Conservation (phyloP, 768 basidiomycete genomes). For the Tricholoma sp. region DNA sequence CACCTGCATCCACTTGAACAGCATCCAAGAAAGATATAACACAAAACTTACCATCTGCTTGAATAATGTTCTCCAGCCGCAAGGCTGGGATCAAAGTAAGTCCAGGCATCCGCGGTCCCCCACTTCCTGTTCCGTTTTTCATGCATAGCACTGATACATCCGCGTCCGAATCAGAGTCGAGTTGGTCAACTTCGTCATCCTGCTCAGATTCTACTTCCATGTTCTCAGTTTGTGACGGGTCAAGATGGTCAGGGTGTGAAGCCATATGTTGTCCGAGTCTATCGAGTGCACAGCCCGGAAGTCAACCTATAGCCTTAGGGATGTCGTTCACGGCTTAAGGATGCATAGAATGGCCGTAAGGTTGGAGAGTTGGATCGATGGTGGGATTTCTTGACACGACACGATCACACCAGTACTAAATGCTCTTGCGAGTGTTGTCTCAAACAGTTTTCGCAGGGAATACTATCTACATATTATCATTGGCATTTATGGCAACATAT, state of each 20-base stretch:
- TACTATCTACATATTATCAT: not conserved
- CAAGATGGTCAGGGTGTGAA: not conserved
- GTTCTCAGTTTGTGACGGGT: not conserved
- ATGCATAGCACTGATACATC: conserved; percentile 29
- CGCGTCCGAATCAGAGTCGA: conserved; percentile 50
- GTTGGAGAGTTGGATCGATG: conserved; percentile 6
- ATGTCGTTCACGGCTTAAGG: conserved; percentile 5
- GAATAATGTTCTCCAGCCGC: conserved; percentile 70
- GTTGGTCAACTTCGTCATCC: conserved; percentile 63
- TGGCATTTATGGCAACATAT: not conserved
- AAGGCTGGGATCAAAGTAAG: conserved; percentile 61
- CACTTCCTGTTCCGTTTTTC: conserved; percentile 20
- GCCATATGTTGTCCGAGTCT: not conserved
- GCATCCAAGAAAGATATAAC: conserved; percentile 6
- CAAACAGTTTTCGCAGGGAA: too few species aligned
- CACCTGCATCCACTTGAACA: conserved; percentile 32
- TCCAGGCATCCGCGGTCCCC: conserved; percentile 49
- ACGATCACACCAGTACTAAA: not conserved
- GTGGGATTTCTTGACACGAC: conserved; percentile 2
- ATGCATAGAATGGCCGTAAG: conserved; percentile 8
- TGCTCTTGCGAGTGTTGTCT: too few species aligned
- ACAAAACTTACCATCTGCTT: conserved; percentile 59
- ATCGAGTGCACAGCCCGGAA: not conserved
- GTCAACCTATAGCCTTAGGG: not conserved
- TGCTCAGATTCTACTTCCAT: conserved; percentile 37